Percentiles rank a stretch among this genome's conserved stretches.
Evolutionary conservation across 768 basidiomycete genomes (phyloP).

Genomic region (Podaxis mareebaensis): DNA sequence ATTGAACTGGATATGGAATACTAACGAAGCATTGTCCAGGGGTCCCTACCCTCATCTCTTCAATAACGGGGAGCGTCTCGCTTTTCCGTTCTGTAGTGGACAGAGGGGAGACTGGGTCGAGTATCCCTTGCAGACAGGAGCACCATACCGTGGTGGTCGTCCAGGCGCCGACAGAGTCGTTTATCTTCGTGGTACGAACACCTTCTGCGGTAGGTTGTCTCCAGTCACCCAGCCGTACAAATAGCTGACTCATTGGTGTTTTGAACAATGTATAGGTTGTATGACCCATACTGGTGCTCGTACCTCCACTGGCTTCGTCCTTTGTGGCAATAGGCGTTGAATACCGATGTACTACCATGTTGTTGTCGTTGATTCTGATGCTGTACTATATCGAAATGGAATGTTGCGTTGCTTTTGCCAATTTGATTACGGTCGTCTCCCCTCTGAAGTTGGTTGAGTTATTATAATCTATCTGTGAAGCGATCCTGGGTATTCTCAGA

Average conservation of each 20-base stretch:
- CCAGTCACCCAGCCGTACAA: neutral
- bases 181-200: neutral
- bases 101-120: neutral
- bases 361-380: neutral
- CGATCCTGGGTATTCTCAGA: too few relatives aligned
- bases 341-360: neutral
- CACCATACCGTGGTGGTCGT: neutral
- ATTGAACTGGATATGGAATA: neutral
- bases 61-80: neutral
- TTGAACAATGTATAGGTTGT: neutral
- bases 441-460: too few relatives aligned
- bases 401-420: neutral
- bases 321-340: neutral
- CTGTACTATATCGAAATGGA: neutral
- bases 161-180: neutral
- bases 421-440: too few relatives aligned
- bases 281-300: neutral
- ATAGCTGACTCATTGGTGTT: neutral
- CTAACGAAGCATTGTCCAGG: neutral
- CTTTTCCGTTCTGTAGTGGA: neutral
- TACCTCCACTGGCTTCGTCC: neutral
- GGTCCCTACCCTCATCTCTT: neutral
- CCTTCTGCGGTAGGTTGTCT: neutral
- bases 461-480: too few relatives aligned
- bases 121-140: neutral